phyloP scores from a whole-genome alignment of 2,329 filamentous ascomycete genomes.

The Tympanopsis confertula region DNA sequence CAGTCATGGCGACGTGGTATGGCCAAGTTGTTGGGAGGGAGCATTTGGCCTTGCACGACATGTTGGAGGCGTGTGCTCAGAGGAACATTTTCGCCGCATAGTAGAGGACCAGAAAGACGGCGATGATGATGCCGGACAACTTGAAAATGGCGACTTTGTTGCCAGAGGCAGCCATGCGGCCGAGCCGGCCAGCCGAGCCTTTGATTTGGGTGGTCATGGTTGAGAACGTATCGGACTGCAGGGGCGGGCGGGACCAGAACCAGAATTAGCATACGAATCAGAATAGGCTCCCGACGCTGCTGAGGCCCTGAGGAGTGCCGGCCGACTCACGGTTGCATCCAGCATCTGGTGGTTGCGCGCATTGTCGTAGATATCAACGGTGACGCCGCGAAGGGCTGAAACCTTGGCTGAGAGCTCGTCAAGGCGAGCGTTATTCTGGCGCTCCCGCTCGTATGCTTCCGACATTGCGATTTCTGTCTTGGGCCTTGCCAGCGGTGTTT shows the following conservation, averaged over 20 bases:
- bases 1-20: too few species aligned
- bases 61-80: too few species aligned
- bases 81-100: slow-evolving; percentile 58
- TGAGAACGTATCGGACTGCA: slow-evolving; percentile 78
- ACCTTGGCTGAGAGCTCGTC: slow-evolving; percentile 86
- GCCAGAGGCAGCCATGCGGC: slow-evolving; percentile 80
- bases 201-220: slow-evolving; percentile 73
- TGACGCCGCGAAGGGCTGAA: slow-evolving; percentile 81
- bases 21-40: too few species aligned
- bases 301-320: slow-evolving; percentile 1
- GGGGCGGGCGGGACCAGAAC: neutral
- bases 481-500: slow-evolving; percentile 3
- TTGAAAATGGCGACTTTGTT: slow-evolving; percentile 89
- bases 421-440: slow-evolving; percentile 90
- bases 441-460: slow-evolving; percentile 68
- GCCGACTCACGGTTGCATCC: slow-evolving; percentile 62
- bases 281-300: slow-evolving; percentile 1
- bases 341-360: slow-evolving; percentile 80
- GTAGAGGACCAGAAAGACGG: slow-evolving; percentile 61
- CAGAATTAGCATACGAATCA: neutral
- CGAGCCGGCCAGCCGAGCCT: slow-evolving; percentile 70
- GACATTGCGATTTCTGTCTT: slow-evolving; percentile 38
- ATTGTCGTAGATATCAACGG: slow-evolving; percentile 95
- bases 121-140: slow-evolving; percentile 72
- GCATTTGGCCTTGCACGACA: too few species aligned